phyloP scores from a whole-genome alignment of 2,329 filamentous ascomycete genomes.

The Colletotrichum nymphaeae region DNA sequence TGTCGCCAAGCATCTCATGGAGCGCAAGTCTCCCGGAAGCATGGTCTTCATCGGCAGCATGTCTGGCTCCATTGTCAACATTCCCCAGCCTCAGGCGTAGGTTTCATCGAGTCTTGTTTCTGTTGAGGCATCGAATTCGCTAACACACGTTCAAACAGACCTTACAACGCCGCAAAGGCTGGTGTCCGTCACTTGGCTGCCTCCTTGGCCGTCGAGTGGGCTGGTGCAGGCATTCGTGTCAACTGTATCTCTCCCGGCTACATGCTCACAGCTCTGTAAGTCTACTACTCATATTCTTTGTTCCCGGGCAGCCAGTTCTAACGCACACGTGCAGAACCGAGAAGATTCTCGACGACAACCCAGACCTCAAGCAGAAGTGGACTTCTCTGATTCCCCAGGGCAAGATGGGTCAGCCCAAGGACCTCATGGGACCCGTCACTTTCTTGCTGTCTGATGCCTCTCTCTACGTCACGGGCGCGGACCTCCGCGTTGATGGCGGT shows the following conservation, averaged over 20 bases:
- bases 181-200: conserved; percentile 89
- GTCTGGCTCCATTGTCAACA: conserved; percentile 93
- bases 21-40: conserved; percentile 80
- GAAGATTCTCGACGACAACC: conserved; percentile 95
- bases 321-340: conserved; percentile 71
- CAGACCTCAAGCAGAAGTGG: conserved; percentile 90
- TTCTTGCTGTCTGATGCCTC: conserved; percentile 86
- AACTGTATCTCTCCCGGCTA: conserved; percentile 97
- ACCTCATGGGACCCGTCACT: conserved; percentile 92
- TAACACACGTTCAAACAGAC: conserved; percentile 51
- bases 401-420: conserved; percentile 92
- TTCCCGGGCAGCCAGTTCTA: not conserved
- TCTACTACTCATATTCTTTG: conserved; percentile 32
- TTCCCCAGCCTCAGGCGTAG: conserved; percentile 89
- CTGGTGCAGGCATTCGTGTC: conserved; percentile 85
- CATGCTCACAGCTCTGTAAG: conserved; percentile 94
- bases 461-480: conserved; percentile 77
- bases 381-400: conserved; percentile 91
- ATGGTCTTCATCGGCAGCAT: conserved; percentile 97
- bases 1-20: conserved; percentile 90
- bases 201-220: conserved; percentile 95
- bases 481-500: conserved; percentile 87
- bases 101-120: conserved; percentile 36
- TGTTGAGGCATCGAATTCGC: not conserved
- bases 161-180: conserved; percentile 94